phyloP scores from a whole-genome alignment of 768 basidiomycete genomes.

The Ramaria rubella region DNA sequence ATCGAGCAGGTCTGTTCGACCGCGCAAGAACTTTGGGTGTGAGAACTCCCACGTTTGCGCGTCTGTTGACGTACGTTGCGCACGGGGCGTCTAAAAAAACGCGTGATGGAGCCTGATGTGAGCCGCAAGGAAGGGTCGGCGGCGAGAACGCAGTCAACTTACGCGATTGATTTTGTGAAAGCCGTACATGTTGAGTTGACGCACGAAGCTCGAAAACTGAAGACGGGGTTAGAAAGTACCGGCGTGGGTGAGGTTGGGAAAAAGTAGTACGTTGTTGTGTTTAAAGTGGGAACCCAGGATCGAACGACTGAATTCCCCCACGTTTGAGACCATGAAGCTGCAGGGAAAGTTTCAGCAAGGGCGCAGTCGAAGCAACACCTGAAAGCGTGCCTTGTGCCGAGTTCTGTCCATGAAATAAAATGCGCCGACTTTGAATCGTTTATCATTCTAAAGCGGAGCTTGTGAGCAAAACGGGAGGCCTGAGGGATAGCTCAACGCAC shows the following conservation, averaged over 20 bases:
- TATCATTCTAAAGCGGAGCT: slow-evolving; percentile 58
- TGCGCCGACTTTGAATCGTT: slow-evolving; percentile 72
- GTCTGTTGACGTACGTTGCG: slow-evolving; percentile 72
- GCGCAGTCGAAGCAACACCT: background rate
- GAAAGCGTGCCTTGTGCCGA: slow-evolving; percentile 51
- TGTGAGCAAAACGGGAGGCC: background rate
- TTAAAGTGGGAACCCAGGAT: slow-evolving; percentile 85
- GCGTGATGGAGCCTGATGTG: background rate
- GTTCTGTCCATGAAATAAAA: slow-evolving; percentile 79
- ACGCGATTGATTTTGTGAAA: slow-evolving; percentile 93
- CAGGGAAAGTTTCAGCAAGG: background rate
- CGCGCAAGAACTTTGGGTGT: slow-evolving; percentile 79
- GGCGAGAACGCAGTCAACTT: slow-evolving; percentile 20
- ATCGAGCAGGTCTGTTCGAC: slow-evolving; percentile 71
- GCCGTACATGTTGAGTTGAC: slow-evolving; percentile 95
- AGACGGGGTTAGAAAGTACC: background rate
- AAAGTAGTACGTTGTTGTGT: slow-evolving; percentile 69
- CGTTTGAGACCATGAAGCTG: slow-evolving; percentile 79
- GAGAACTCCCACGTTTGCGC: slow-evolving; percentile 88
- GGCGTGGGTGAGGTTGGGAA: background rate
- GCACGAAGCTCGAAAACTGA: slow-evolving; percentile 89
- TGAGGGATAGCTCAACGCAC: slow-evolving; percentile 16
- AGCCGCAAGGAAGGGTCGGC: background rate
- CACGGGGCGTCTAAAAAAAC: slow-evolving; percentile 60
- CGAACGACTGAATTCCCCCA: slow-evolving; percentile 78